Conservation (phyloP, 164 flowering plant genomes). For the Litsea cubeba region DNA sequence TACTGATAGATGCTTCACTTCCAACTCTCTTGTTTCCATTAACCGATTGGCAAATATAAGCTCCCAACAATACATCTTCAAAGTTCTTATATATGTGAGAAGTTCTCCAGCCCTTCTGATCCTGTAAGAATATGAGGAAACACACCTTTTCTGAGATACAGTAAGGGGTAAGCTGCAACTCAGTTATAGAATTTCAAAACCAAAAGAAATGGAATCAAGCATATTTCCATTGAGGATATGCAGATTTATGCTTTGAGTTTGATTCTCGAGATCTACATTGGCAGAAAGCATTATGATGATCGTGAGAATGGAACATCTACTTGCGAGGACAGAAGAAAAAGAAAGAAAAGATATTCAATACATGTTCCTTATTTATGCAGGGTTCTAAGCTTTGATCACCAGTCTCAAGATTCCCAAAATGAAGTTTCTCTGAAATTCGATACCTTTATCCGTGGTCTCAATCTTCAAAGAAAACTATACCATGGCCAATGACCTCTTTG, state of each 20-base stretch:
- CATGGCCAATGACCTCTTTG: no score
- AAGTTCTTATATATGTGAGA: conserved; percentile 68
- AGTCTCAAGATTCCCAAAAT: no score
- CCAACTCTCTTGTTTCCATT: conserved; percentile 72
- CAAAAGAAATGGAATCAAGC: conserved; percentile 2
- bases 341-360: neutral
- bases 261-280: neutral
- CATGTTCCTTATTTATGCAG: neutral
- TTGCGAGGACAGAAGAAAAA: neutral
- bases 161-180: neutral
- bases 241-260: neutral
- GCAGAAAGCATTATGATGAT: neutral
- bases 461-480: no score
- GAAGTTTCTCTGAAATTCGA: no score
- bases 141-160: neutral
- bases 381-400: no score
- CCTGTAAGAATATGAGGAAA: conserved; percentile 34
- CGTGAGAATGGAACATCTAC: neutral
- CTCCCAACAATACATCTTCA: conserved; percentile 98
- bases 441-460: no score
- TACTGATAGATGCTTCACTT: conserved; percentile 84
- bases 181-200: neutral
- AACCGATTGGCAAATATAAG: conserved; percentile 63
- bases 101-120: conserved; percentile 85
- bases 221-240: no score